These are phyloP conservation scores for Clarireedia hainanense DNA, from an alignment of 2,329 filamentous ascomycete genomes.

Conservation along the genomic window DNA sequence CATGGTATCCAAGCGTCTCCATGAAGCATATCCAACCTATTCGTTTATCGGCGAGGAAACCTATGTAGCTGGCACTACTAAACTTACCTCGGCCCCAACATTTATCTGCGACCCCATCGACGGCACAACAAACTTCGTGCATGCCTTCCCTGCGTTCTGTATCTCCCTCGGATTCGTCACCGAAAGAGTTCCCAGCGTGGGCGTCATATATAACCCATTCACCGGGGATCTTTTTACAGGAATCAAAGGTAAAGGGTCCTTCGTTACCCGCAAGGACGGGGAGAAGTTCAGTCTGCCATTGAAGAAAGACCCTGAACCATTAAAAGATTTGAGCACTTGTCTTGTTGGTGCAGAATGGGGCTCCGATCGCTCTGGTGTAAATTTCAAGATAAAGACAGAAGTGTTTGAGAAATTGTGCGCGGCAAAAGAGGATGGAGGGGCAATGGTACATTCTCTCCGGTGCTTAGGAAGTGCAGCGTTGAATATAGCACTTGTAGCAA, in stretches of 20 bases:
- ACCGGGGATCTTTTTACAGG: conserved; percentile 61
- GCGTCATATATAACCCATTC: conserved; percentile 77
- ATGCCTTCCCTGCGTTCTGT: conserved; percentile 66
- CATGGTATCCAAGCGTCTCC: conserved; percentile 48
- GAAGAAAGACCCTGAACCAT: conserved; percentile 41
- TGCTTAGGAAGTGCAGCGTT: conserved; percentile 65
- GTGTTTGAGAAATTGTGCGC: conserved; percentile 56
- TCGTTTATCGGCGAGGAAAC: conserved; percentile 72
- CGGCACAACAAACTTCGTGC: conserved; percentile 75
- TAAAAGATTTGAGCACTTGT: conserved; percentile 52
- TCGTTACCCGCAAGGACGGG: conserved; percentile 34
- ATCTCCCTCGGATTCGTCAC: conserved; percentile 69
- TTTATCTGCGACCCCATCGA: conserved; percentile 81
- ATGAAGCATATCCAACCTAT: conserved; percentile 44
- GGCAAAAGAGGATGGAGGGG: conserved; percentile 53
- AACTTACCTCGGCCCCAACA: conserved; percentile 58
- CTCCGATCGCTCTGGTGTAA: conserved; percentile 56
- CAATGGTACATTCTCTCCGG: conserved; percentile 71
- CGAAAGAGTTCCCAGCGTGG: conserved; percentile 52
- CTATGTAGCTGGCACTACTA: conserved; percentile 55
- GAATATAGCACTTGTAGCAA: conserved; percentile 65
- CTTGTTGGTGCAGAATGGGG: conserved; percentile 72
- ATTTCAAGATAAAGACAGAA: conserved; percentile 61
- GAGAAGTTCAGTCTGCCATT: conserved; percentile 39
- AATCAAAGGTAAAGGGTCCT: conserved; percentile 61